These are phyloP conservation scores for Sutorius eximius DNA, from an alignment of 1,284 basidiomycete species.

Conservation along the genomic window DNA sequence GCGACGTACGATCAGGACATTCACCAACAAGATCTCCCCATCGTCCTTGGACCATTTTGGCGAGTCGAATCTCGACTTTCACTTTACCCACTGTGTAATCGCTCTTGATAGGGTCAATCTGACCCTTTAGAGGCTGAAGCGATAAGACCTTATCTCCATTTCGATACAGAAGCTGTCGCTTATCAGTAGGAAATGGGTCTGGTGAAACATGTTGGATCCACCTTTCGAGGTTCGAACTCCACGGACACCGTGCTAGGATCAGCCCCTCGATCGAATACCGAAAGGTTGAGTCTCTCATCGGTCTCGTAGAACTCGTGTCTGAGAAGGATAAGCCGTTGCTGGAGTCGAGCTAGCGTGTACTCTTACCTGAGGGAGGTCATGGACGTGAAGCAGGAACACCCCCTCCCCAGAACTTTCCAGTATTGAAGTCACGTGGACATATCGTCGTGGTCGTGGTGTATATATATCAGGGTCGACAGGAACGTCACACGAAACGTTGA, in stretches of 20 bases:
- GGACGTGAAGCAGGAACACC: constrained; percentile 1
- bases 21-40: constrained; percentile 81
- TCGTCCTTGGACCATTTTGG: constrained; percentile 60
- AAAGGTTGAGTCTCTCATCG: constrained; percentile 70
- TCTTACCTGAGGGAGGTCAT: constrained; percentile 48
- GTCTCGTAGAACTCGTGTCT: constrained; percentile 91
- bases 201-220: constrained; percentile 33
- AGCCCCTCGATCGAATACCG: constrained; percentile 78
- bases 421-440: constrained; percentile 24
- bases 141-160: constrained; percentile 63
- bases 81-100: constrained; percentile 74
- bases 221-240: constrained; percentile 63
- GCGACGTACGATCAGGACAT: constrained; percentile 63
- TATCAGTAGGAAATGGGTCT: not conserved
- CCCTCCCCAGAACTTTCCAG: constrained; percentile 28
- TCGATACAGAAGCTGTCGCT: constrained; percentile 53
- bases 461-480: not conserved
- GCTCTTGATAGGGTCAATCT: constrained; percentile 67
- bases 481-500: not conserved
- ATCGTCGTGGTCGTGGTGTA: not conserved
- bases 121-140: constrained; percentile 78
- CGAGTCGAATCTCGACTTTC: constrained; percentile 77
- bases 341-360: not conserved
- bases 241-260: constrained; percentile 65
- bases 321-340: not conserved